Evolutionary conservation across 1,284 basidiomycete species (phyloP), one percentile per base, ranked within the genome.

Genomic region (Marasmius fiardii): DNA sequence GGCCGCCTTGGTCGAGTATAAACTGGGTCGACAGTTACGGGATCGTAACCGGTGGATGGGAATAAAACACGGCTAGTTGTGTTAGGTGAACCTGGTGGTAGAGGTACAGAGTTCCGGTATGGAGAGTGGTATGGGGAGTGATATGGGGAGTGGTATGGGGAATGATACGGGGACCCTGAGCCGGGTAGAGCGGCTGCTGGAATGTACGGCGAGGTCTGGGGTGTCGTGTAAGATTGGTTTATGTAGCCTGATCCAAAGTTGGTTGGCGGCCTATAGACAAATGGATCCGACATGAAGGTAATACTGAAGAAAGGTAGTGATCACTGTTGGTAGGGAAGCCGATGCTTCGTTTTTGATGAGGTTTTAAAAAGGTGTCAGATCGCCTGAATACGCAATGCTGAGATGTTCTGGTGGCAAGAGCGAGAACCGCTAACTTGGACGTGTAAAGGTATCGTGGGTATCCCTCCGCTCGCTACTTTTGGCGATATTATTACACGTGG

Each of bases 211-310:
- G 74, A 71, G 6, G 53, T 44, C 26, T 62, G 61, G 16, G 67
- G 69, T 0, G 56, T 55, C 31, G 66, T 60, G n/a, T 61, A 60
- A 53, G 63, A 0, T n/a, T 68, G 60, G 21, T 66, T 66, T 21
- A 65, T 61, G 57, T 68, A 66, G 54, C 57, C 63, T 0, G 69
- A 68, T 12, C 72, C 64, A 31, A 65, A 64, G 28, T 54, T 51
- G 21, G 67, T 28, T 8, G 55, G 37, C 16, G 60, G 44, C 7
- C 74, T 73, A 1, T 72, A 79, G 31, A 74, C 60, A 60, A 68
- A 78, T 55, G 77, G 74, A 14, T 50, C 64, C 31, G 74, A 69
- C 76, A 78, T 78, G 33, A 50, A 64, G 26, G 50, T 50, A 11
- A 23, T 4, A 23, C 20, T 26, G n/a, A 35, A 10, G 33, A 47